A percentile compares a stretch with the other conserved stretches of the same genome.
phyloP scores from a whole-genome alignment of 2,329 filamentous ascomycete species.

The Arachnopeziza araneosa region DNA sequence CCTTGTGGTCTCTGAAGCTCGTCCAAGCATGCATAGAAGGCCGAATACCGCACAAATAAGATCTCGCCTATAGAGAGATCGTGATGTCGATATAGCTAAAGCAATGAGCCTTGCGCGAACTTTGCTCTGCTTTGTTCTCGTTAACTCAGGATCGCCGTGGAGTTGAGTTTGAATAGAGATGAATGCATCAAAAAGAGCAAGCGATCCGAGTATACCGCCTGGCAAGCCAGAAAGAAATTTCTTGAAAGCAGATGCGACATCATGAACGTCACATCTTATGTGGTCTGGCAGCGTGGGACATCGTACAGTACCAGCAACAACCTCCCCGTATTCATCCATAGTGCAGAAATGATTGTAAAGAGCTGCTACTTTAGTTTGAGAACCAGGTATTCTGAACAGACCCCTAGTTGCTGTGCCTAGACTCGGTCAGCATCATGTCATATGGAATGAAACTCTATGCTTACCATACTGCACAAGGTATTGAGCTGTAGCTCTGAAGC shows the following conservation, averaged over 20 bases:
- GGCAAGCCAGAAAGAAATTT: constrained; percentile 57
- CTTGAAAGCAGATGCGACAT: constrained; percentile 64
- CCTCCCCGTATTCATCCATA: constrained; percentile 40
- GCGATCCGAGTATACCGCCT: constrained; percentile 59
- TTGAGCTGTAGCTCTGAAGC: constrained; percentile 61
- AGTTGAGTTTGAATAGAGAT: constrained; percentile 55
- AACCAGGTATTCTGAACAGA: constrained; percentile 59
- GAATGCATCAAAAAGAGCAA: constrained; percentile 56
- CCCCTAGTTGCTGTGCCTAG: constrained; percentile 42
- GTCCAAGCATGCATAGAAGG: constrained; percentile 55
- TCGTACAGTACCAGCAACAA: constrained; percentile 51
- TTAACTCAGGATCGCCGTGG: constrained; percentile 44
- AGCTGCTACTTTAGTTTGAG: constrained; percentile 44
- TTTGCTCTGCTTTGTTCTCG: constrained; percentile 48
- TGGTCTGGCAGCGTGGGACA: constrained; percentile 55
- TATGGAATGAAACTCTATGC: constrained; percentile 11
- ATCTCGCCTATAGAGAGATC: constrained; percentile 54
- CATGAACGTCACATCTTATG: constrained; percentile 54
- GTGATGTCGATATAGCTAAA: constrained; percentile 53
- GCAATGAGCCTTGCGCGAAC: constrained; percentile 61
- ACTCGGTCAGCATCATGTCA: constrained; percentile 11
- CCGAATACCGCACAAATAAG: constrained; percentile 64
- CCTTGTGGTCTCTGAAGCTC: constrained; percentile 47
- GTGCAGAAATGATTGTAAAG: constrained; percentile 61
- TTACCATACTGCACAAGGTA: constrained; percentile 55